Evolutionary conservation across 2,329 filamentous ascomycete genomes (phyloP), one percentile per base, ranked within the genome.

Genomic region (Pseudocercospora cruenta): DNA sequence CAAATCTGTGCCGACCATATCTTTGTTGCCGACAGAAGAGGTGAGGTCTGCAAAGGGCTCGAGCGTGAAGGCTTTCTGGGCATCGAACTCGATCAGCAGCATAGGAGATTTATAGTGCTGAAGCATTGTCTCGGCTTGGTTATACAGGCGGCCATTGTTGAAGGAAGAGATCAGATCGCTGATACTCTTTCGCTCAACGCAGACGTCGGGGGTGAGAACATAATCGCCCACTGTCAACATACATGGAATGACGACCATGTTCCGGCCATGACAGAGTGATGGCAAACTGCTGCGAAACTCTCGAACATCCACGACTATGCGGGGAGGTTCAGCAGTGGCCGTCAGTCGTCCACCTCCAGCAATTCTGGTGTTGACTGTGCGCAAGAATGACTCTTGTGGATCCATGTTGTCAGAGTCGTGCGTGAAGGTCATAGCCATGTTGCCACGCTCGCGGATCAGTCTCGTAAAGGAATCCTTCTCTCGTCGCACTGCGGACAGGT

Each of bases 141-240:
- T 92, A 82, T 93, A 99, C 14, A 99, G 86, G 1, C 95, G 90
- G 12, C 95, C 95, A 77, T 97, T 94, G 71, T 90, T 90, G 81
- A 99, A 93, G 0, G 93, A 97, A 63, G 90, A 90, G 79, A 98
- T 94, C 54, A 99, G 82, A 81, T 99, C 95, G 75, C 88, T 89
- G 74, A 99, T 86, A 26, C 92, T 96, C 81, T 99, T 99, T 57
- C 95, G 91, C 82, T 99, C 95, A 33, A 99, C 87, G 79, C 93
- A 97, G 71, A 98, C 95, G 70, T 89, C 87, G 0, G 94, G 94
- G 1, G 92, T 95, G 49, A 99, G 85, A 67, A 99, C 90, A 79
- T 99, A 99, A 81, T 99, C 95, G 69, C 93, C 95, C 0, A 99
- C 94, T 0, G 94, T 99, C 66, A 99, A 83, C 87, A 96, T 96